Base-by-base conservation (phyloP, 768 basidiomycete genomes). In the Collybiopsis confluens region DNA sequence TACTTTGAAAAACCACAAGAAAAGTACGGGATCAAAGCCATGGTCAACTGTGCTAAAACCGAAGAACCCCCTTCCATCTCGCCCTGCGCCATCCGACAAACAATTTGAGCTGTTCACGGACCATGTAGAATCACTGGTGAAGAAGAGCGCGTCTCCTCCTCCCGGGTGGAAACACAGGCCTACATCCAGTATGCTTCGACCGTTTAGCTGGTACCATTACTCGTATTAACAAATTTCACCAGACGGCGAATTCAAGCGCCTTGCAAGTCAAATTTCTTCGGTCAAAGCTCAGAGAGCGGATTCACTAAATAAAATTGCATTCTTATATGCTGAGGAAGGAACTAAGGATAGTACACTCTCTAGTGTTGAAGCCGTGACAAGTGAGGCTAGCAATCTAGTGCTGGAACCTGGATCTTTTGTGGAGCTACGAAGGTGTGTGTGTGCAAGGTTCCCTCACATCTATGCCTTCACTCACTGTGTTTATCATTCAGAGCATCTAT, bases 391-490 rank as follows among this genome's bases (percentile, higher is more conserved):
- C 30, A 59, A 20, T 24, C 45, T 45, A 15, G 50, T 55, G 11
- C 56, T 73, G 27, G 62, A 64, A 18, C 72, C 70, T 7, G 82
- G 81, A 1, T 71, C 80, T 18, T 81, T 82, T 43, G 68, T 83
- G 10, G 82, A 84, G 59, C 59, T 77, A 33, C 69, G 81, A 59
- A 77, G 73, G 82, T 78, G 56, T 49, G 71, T 65, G 10, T 7
- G 24, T n/a, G n/a, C n/a, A n/a, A n/a, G n/a, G n/a, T n/a, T n/a
- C 42, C 20, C 15, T 26, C 15, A 15, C 26, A 38, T 7, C 24
- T 54, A n/a, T 30, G 41, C 26, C 49, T 41, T 47, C 38, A 57
- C 11, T 21, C 13, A 9, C 16, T 18, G 21, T 27, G 35, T 10
- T 23, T 21, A n/a, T 52, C 8, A 37, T n/a, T 16, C 15, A 77